Conservation (phyloP, 345 rosid species). For the Nephelium lappaceum region DNA sequence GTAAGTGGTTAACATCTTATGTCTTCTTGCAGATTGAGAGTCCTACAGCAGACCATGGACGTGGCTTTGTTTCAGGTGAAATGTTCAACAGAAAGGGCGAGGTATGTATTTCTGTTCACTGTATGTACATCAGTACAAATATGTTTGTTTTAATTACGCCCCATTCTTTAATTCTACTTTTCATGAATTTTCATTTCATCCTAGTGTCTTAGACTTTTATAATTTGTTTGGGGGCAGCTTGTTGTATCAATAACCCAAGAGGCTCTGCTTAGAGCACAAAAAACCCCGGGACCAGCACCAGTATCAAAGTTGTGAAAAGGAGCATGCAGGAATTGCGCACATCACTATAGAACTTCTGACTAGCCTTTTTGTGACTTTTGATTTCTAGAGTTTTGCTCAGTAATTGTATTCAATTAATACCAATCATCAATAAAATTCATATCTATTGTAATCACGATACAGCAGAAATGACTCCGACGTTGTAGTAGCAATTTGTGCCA, state of each 20-base stretch:
- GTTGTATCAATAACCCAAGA: conserved; percentile 77
- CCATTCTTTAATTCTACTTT: background rate
- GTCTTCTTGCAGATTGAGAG: conserved; percentile 50
- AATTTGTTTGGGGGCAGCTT: conserved; percentile 51
- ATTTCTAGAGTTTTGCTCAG: background rate
- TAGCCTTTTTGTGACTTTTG: background rate
- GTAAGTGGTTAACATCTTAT: background rate
- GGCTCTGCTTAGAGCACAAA: conserved; percentile 65
- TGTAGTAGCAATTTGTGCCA: background rate
- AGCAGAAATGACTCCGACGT: background rate
- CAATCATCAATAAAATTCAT: background rate
- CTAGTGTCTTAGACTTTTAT: background rate
- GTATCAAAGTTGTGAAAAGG: conserved; percentile 67
- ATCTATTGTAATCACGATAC: background rate
- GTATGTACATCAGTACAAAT: background rate
- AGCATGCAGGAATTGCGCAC: background rate
- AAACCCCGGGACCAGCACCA: conserved; percentile 34
- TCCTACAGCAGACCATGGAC: conserved; percentile 61
- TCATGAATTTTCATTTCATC: background rate
- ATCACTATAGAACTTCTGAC: background rate
- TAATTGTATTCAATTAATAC: background rate
- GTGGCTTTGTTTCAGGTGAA: conserved; percentile 78
- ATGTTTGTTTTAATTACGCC: background rate
- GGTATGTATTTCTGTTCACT: conserved; percentile 42
- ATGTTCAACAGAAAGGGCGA: conserved; percentile 83